Percentiles rank a stretch among this genome's conserved stretches.
Conservation (phyloP, 2,329 filamentous ascomycete genomes). For the Trichoderma guizhouense region DNA sequence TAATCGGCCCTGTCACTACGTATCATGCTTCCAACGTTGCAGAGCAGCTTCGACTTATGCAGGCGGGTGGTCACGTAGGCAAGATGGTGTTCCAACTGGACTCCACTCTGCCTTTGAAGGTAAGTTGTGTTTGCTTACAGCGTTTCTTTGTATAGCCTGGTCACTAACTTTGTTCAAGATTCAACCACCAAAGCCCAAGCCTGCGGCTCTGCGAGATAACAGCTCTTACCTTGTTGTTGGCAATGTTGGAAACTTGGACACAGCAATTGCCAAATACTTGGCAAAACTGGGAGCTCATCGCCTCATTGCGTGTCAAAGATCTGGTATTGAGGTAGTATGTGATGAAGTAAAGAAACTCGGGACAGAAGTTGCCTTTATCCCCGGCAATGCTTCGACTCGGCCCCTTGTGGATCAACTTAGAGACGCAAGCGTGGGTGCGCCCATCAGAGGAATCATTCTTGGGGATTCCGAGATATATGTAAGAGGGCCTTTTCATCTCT, state of each 20-base stretch:
- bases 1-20: constrained; percentile 1
- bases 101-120: constrained; percentile 12
- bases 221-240: constrained; percentile 12
- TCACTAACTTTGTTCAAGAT: constrained; percentile 8
- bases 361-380: constrained; percentile 5
- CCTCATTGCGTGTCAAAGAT: background rate
- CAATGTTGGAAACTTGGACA: background rate
- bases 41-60: constrained; percentile 12
- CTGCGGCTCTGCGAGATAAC: constrained; percentile 3
- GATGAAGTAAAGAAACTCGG: constrained; percentile 2
- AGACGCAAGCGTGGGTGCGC: background rate
- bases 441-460: constrained; percentile 10
- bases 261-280: constrained; percentile 6
- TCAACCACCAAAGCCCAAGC: constrained; percentile 15
- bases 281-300: constrained; percentile 11
- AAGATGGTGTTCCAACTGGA: constrained; percentile 8
- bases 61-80: constrained; percentile 2
- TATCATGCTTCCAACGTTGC: constrained; percentile 5
- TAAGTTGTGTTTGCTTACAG: background rate
- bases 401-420: constrained; percentile 1
- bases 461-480: background rate
- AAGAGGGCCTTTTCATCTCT: background rate
- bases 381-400: background rate
- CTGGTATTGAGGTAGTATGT: background rate
- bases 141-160: background rate